These are phyloP conservation scores for Combretum micranthum DNA, from an alignment of 345 rosid species.

Conservation along the genomic window DNA sequence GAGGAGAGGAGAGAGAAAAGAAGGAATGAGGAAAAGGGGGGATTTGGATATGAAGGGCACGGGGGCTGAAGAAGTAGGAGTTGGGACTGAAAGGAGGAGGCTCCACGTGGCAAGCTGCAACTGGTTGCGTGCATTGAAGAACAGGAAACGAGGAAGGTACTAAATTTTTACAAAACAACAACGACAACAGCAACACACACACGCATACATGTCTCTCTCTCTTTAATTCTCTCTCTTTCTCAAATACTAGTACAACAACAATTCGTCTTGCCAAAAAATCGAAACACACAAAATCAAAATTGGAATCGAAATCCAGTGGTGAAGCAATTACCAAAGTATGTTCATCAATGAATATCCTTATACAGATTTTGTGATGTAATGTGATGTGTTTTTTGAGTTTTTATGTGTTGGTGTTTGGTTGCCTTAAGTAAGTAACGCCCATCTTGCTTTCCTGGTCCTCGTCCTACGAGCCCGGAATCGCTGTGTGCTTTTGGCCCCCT, in stretches of 20 bases:
- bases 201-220: constrained; percentile 37
- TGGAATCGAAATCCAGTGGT: too few relatives aligned
- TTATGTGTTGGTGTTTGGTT: not conserved
- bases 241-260: constrained; percentile 4
- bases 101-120: constrained; percentile 56
- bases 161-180: constrained; percentile 74
- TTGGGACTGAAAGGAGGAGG: not conserved
- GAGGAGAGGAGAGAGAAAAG: not conserved
- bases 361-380: too few relatives aligned
- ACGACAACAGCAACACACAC: too few relatives aligned
- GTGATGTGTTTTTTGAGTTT: too few relatives aligned
- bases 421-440: not conserved
- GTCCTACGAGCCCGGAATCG: too few relatives aligned
- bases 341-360: too few relatives aligned
- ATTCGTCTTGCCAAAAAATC: too few relatives aligned
- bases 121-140: constrained; percentile 36
- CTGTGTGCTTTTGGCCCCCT: not conserved
- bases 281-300: too few relatives aligned
- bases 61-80: constrained; percentile 2
- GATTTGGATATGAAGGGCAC: not conserved
- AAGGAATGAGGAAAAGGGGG: not conserved
- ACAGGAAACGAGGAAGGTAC: constrained; percentile 52
- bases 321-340: too few relatives aligned
- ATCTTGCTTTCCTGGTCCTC: too few relatives aligned
- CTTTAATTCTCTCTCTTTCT: constrained; percentile 19